Evolutionary conservation across 1,284 basidiomycete species (phyloP), one percentile per base, ranked within the genome.

Genomic region (Rhodofomes roseus): DNA sequence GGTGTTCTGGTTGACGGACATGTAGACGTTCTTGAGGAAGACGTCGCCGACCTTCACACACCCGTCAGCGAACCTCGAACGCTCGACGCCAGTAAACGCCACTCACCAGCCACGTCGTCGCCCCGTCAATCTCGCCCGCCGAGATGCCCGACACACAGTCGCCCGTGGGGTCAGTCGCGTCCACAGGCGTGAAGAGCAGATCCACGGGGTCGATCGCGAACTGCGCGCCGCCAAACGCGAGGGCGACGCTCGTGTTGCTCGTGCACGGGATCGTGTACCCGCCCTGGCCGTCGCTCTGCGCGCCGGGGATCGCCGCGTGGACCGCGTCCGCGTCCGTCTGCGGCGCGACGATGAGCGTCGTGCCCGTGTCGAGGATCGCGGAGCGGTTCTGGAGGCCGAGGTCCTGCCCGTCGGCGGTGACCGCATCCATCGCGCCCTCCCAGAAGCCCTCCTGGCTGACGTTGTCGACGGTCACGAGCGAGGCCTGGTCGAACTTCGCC

Each of bases 261-360:
- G 83, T 88, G 77, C 93, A 95, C 1, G 93, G 92, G 58, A 95
- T 80, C 31, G 82, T 88, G 77, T 90, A 94, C 0, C 84, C 80
- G 50, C 87, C 88, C 63, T 88, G 80, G 1, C 80, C 79, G 66
- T 85, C 84, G 22, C 79, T 77, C 64, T 76, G 61, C 23, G 88
- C 79, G 48, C 92, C 93, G 1, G 79, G 74, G 68, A 93, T 93
- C 40, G 79, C 71, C 59, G 73, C 68, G 68, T 86, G 85, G 25
- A 86, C 75, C 1, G 84, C 79, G 8, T 72, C 70, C 14, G 89
- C 92, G 62, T 91, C 89, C 14, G 65, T 63, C 12, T 73, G 64
- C 60, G 89, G 87, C 20, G 80, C 80, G 60, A 89, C 70, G 62
- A 89, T 82, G 68, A 90, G 80, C 41, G 88, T 89, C 63, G 87